phyloP scores from a whole-genome alignment of 2,329 filamentous ascomycete genomes.

The Ascochyta fabae region DNA sequence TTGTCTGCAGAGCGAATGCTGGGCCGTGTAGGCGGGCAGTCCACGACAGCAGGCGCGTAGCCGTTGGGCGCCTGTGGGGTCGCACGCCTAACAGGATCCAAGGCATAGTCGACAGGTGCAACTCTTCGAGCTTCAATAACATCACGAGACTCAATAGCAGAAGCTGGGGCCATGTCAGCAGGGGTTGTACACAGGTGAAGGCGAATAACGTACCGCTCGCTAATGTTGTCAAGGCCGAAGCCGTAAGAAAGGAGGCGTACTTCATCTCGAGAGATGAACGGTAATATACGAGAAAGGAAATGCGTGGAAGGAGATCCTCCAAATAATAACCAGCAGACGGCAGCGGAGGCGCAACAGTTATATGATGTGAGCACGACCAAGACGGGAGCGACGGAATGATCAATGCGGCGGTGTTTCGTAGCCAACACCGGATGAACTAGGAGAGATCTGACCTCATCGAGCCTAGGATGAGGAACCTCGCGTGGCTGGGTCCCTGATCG shows the following conservation, averaged over 20 bases:
- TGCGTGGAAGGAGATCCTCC: background rate
- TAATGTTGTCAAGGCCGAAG: constrained; percentile 38
- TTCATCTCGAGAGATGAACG: constrained; percentile 34
- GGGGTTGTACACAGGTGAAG: background rate
- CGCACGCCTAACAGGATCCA: constrained; percentile 49
- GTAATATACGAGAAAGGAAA: background rate
- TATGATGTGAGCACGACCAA: constrained; percentile 13
- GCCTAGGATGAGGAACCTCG: constrained; percentile 10
- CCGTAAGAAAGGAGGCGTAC: constrained; percentile 33
- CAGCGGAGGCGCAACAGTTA: constrained; percentile 10
- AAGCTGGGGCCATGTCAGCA: constrained; percentile 36
- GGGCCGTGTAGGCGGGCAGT: constrained; percentile 74
- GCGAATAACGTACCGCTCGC: constrained; percentile 36
- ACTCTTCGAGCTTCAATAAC: constrained; percentile 20
- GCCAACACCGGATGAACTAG: constrained; percentile 18
- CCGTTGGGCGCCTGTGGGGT: constrained; percentile 66
- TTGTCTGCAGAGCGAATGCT: constrained; percentile 67
- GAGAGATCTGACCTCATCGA: constrained; percentile 20
- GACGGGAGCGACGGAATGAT: constrained; percentile 14
- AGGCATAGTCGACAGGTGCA: constrained; percentile 21
- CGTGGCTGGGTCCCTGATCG: constrained; percentile 19
- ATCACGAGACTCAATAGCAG: constrained; percentile 32
- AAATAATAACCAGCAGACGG: background rate
- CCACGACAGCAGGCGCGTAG: constrained; percentile 72
- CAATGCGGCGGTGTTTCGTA: constrained; percentile 16